Base-by-base conservation (phyloP, 2,329 filamentous ascomycete species). In the Talaromyces sp. region DNA sequence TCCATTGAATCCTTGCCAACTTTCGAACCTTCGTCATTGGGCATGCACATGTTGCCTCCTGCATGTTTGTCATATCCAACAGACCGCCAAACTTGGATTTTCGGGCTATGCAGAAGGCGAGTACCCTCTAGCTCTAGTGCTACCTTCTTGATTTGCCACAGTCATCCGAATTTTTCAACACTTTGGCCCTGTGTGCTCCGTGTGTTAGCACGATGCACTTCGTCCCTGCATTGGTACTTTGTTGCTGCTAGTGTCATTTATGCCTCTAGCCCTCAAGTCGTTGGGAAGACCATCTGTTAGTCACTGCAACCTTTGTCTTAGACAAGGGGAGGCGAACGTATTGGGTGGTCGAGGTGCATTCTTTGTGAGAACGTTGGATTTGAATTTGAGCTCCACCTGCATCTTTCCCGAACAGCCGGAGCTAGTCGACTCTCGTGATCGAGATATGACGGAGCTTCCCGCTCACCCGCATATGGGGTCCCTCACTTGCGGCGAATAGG, bases 381-480 rank as follows among this genome's bases (percentile, higher is more conserved):
- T 75, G 71, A 65, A 74, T 74, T 75, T 63, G 60, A 52, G 69
- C 70, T 73, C 70, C 71, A 70, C 70, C 69, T 73, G 67, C 66
- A 68, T 60, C 56, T 65, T 65, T 70, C 51, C 73, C 75, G 73
- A 65, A 63, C 66, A 65, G 66, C 65, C 68, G 74, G 74, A 72
- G 69, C 68, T 64, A 61, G 69, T 62, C 65, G 65, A 67, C 59
- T 77, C 75, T 71, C 73, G 74, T 77, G 75, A 76, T 71, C 66
- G 62, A 65, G 69, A 68, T 68, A 66, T 67, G 57, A 72, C 69
- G 68, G 69, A 68, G 66, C 63, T 67, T 68, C 69, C 69, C 72
- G 71, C 68, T 66, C 64, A 65, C 65, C 60, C 68, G 70, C 70
- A 69, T 69, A 63, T 55, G 38, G 61, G 62, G 63, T 63, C 59